Base-by-base conservation (phyloP, 2,329 filamentous ascomycete genomes). In the Akanthomyces muscarius region DNA sequence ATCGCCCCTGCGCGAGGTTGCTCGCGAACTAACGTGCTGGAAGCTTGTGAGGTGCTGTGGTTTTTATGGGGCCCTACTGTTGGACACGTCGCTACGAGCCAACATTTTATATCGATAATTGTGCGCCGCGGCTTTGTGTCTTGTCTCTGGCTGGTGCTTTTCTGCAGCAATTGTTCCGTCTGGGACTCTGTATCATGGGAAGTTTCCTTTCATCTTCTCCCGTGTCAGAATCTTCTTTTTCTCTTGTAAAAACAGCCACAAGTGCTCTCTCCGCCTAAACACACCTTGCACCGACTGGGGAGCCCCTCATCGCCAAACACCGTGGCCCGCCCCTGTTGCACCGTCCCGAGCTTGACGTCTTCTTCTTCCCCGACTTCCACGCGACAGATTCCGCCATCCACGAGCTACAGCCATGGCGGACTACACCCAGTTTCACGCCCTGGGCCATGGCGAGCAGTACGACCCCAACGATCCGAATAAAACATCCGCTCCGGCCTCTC, bases 401-500 rank as follows among this genome's bases (percentile, higher is more conserved):
- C 36, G 25, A 61, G 48, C 58, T 16, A 23, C 62, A 66, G 73
- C 67, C 67, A 86, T 86, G 83, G 80, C 81, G 70, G 82, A 85
- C 68, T 81, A 83, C 70, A 74, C 78, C 65, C 80, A 81, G 73
- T 86, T 83, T 69, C 82, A 86, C 69, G 76, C 81, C 70, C 77
- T 85, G 60, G 84, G 83, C 54, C 82, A 86, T 69, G 82, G 81
- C 69, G 80, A 83, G 66, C 78, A 79, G 65, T 69, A 78, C 69
- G 82, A 87, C 67, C 77, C 84, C 71, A 79, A 84, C 75, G 75
- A 86, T 74, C 77, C 82, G 70, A 76, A 80, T 75, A 73, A 77
- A 73, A 78, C 77, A 64, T 75, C 73, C 69, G 82, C 84, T 66
- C 82, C 80, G 55, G 78, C 78, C 64, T 74, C 79, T 64, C 78